phyloP scores from a whole-genome alignment of 306 rosid species.

The Cicer judaicum region DNA sequence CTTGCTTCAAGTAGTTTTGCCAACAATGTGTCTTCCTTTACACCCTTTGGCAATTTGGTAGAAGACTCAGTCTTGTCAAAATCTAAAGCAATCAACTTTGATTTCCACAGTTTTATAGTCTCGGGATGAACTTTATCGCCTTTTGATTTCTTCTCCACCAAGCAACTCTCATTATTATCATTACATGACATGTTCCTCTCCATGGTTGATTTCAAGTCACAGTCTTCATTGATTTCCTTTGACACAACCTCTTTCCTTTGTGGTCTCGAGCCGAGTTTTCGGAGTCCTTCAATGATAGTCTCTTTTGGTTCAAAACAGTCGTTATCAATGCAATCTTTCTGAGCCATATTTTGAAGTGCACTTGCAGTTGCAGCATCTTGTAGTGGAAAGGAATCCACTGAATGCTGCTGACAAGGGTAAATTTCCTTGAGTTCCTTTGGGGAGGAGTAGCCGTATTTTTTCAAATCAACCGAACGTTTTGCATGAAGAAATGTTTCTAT shows the following conservation, averaged over 20 bases:
- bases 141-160: slow-evolving; percentile 47
- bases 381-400: slow-evolving; percentile 65
- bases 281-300: slow-evolving; percentile 36
- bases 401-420: slow-evolving; percentile 53
- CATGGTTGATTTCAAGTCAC: slow-evolving; percentile 42
- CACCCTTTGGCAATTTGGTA: slow-evolving; percentile 63
- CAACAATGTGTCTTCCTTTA: slow-evolving; percentile 77
- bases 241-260: slow-evolving; percentile 38
- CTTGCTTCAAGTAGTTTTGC: slow-evolving; percentile 88
- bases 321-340: slow-evolving; percentile 52
- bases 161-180: slow-evolving; percentile 43
- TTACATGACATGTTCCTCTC: slow-evolving; percentile 43
- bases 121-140: slow-evolving; percentile 49
- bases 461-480: slow-evolving; percentile 51
- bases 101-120: slow-evolving; percentile 56
- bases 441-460: slow-evolving; percentile 46
- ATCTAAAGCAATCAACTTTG: slow-evolving; percentile 49
- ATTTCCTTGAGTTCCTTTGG: slow-evolving; percentile 57
- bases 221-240: slow-evolving; percentile 37
- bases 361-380: slow-evolving; percentile 54
- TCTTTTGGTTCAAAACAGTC: slow-evolving; percentile 45
- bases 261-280: slow-evolving; percentile 38
- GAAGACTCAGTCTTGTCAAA: slow-evolving; percentile 50
- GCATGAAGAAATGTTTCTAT: slow-evolving; percentile 84
- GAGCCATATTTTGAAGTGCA: slow-evolving; percentile 58